phyloP scores from a whole-genome alignment of 2,329 filamentous ascomycete species.

The Neofusicoccum kwambonambiense region DNA sequence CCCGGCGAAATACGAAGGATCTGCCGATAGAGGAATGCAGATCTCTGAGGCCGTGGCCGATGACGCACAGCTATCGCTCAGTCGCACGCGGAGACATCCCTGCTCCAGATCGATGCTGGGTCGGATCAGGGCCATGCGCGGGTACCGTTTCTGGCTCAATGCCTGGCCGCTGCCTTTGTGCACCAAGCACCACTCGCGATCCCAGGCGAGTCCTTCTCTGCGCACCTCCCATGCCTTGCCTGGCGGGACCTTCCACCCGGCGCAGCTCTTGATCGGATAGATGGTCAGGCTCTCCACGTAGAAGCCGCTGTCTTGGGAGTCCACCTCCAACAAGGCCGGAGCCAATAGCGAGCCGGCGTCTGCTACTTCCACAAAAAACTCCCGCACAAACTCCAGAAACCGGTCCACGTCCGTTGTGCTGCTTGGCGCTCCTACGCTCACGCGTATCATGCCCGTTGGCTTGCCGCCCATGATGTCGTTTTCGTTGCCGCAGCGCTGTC shows the following conservation, averaged over 20 bases:
- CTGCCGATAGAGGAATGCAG: slow-evolving; percentile 62
- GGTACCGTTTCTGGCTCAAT: slow-evolving; percentile 84
- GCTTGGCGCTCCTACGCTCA: slow-evolving; percentile 89
- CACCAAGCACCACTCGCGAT: slow-evolving; percentile 93
- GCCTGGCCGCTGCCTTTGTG: slow-evolving; percentile 82
- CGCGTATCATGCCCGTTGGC: slow-evolving; percentile 81
- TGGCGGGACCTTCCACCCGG: slow-evolving; percentile 68
- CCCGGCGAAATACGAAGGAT: slow-evolving; percentile 58
- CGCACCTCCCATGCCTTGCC: slow-evolving; percentile 71
- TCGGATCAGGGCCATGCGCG: slow-evolving; percentile 79
- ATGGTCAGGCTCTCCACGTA: slow-evolving; percentile 56
- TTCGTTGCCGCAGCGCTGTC: slow-evolving; percentile 79
- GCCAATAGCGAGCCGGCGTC: slow-evolving; percentile 23
- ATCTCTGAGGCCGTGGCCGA: slow-evolving; percentile 32
- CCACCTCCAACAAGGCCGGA: background rate
- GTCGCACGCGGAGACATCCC: slow-evolving; percentile 64
- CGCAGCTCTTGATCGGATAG: slow-evolving; percentile 95
- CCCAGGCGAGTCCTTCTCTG: slow-evolving; percentile 84
- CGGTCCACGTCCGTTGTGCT: slow-evolving; percentile 68
- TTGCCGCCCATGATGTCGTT: slow-evolving; percentile 80
- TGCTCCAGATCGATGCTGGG: slow-evolving; percentile 70
- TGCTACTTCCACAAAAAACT: slow-evolving; percentile 42
- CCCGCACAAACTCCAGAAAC: slow-evolving; percentile 67
- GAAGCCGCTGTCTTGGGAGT: slow-evolving; percentile 29
- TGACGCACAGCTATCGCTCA: slow-evolving; percentile 40